These are phyloP conservation scores for Yamadazyma nakazawae DNA, from an alignment of 805 yeast species.

Conservation along the genomic window DNA sequence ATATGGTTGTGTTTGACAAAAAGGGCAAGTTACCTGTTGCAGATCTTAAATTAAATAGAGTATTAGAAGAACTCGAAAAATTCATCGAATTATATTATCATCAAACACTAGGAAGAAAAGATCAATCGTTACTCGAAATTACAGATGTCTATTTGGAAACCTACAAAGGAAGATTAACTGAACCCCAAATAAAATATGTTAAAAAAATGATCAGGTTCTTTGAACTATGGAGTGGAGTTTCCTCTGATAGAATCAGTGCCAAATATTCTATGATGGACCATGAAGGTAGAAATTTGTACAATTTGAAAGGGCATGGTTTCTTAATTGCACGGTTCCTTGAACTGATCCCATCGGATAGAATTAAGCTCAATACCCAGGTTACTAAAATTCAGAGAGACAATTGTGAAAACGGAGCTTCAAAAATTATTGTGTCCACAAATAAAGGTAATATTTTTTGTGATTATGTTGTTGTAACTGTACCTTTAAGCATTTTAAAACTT, in stretches of 20 bases:
- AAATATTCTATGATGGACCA: conserved; percentile 67
- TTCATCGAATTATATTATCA: conserved; percentile 56
- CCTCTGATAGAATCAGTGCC: conserved; percentile 64
- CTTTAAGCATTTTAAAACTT: conserved; percentile 64
- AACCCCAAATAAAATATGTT: conserved; percentile 49
- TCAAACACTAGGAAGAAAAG: conserved; percentile 46
- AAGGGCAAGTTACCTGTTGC: conserved; percentile 33
- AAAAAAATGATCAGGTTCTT: conserved; percentile 52
- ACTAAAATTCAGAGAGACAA: conserved; percentile 29
- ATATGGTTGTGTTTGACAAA: conserved; percentile 21
- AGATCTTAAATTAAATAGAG: conserved; percentile 25
- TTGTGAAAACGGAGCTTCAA: conserved; percentile 9
- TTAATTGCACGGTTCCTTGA: conserved; percentile 43
- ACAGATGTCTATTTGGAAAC: conserved; percentile 45
- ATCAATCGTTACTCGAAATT: conserved; percentile 51
- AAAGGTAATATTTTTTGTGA: conserved; percentile 41
- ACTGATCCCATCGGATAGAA: conserved; percentile 34
- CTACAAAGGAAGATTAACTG: conserved; percentile 46
- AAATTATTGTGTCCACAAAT: conserved; percentile 31
- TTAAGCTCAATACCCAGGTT: conserved; percentile 45
- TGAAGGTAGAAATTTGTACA: conserved; percentile 76
- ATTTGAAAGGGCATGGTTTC: conserved; percentile 51
- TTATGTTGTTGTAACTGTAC: conserved; percentile 69
- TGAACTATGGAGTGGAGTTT: conserved; percentile 81
- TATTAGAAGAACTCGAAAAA: conserved; percentile 55